A percentile compares a stretch with the other conserved stretches of the same genome.
phyloP scores from a whole-genome alignment of 768 basidiomycete genomes.

The Russula virescens region DNA sequence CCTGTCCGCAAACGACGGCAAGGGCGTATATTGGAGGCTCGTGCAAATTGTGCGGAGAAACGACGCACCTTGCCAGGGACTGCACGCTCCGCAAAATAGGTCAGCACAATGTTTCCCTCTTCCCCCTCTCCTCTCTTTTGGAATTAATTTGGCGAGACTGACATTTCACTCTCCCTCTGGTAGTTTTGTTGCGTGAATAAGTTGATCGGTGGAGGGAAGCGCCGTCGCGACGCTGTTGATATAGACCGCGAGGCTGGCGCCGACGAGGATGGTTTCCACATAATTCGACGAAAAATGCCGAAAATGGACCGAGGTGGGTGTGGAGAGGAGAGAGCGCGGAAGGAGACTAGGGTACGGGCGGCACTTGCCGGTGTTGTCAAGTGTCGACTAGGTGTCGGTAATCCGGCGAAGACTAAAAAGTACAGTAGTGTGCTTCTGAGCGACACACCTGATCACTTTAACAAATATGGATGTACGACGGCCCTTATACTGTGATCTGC shows the following conservation, averaged over 20 bases:
- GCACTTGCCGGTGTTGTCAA: conserved; percentile 39
- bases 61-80: conserved; percentile 78
- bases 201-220: conserved; percentile 38
- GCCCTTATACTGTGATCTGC: background rate
- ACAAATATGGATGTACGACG: background rate
- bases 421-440: conserved; percentile 45
- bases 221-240: conserved; percentile 41
- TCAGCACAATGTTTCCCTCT: background rate
- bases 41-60: conserved; percentile 86
- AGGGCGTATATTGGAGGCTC: conserved; percentile 83
- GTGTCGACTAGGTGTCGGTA: conserved; percentile 21
- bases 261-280: conserved; percentile 94
- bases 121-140: background rate
- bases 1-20: conserved; percentile 76
- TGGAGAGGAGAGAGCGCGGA: conserved; percentile 39
- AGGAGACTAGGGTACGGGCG: conserved; percentile 38
- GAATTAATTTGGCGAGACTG: background rate
- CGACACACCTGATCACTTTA: background rate
- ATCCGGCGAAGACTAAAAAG: conserved; percentile 35
- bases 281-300: conserved; percentile 58
- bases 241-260: conserved; percentile 57
- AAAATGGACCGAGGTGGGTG: conserved; percentile 60
- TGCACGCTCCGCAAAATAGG: conserved; percentile 61
- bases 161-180: background rate
- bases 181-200: background rate